Conservation (phyloP, 2,329 filamentous ascomycete species). For the Alternaria consortialis region DNA sequence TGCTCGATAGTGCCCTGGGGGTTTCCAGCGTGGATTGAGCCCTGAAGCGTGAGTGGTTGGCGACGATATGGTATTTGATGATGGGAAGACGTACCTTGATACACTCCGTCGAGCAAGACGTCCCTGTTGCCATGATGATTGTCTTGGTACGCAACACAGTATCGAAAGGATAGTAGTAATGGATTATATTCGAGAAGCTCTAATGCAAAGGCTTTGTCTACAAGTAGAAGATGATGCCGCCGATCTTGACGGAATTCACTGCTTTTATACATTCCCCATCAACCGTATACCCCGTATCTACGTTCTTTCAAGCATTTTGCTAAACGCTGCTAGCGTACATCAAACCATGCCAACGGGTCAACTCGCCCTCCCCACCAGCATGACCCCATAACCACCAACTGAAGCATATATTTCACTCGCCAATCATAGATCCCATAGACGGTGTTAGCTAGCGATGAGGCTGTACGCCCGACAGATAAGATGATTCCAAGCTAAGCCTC, state of each 20-base stretch:
- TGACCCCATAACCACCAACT: background rate
- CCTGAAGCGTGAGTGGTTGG: slow-evolving; percentile 27
- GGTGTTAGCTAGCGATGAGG: background rate
- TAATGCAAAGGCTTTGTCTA: background rate
- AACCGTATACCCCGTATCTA: background rate
- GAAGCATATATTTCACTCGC: background rate
- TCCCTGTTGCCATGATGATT: slow-evolving; percentile 6
- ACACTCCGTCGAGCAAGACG: slow-evolving; percentile 26
- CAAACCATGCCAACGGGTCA: background rate
- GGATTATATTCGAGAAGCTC: background rate
- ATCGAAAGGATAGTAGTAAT: background rate
- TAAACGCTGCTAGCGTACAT: background rate
- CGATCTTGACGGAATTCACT: background rate
- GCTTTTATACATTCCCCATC: background rate
- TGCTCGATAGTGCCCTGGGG: slow-evolving; percentile 28
- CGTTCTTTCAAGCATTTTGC: background rate
- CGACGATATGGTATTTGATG: background rate
- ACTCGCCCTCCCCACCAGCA: background rate
- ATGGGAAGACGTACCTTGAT: slow-evolving; percentile 30
- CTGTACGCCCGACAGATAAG: background rate
- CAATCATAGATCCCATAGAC: background rate
- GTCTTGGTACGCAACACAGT: background rate
- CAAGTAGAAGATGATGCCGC: too few relatives aligned
- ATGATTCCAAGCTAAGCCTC: slow-evolving; percentile 8
- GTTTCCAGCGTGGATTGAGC: slow-evolving; percentile 49